Evolutionary conservation across 169 alveolate species (phyloP), one percentile per base, ranked within the genome.

Genomic region (Plasmodium sp.): DNA sequence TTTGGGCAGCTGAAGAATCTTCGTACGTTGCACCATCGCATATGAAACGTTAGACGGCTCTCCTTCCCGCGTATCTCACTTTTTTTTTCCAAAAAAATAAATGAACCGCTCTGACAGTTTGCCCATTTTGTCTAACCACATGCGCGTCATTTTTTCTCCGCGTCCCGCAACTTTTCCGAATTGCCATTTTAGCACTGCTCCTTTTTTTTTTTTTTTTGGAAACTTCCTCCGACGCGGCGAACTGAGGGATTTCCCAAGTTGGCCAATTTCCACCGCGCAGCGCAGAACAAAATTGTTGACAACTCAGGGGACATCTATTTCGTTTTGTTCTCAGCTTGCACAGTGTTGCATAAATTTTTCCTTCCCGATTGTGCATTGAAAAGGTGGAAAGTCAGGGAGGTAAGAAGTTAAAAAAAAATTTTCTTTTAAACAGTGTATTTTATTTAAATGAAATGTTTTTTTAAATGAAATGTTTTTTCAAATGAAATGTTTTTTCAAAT

Each of bases 311-410:
- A 77, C 67, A 77, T 77, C 67, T 77, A 45, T 34, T 22, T 39
- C 51, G 58, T 77, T 77, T 39, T 77, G 31, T 77, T 34, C 51
- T 77, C 3, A 77, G 67, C 3, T 77, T 77, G 84, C 84, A 77
- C 84, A 77, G 39, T 14, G 58, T 77, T 77, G 84, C 84, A 77
- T 77, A 77, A 77, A 2, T 77, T 77, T 39, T 39, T 41, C 34
- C 58, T 77, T 22, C 36, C 27, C 27, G n/a, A 39, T 77, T 34
- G 51, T 77, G 22, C 36, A 33, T 77, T 67, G 39, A 67, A 67
- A 6, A 77, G 2, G 34, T 77, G 41, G 39, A 67, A 67, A 77
- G 43, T 22, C 51, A 77, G 84, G 41, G 41, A 77, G 39, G 58
- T 77, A 12, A 39, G 5, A 27, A 22, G 22, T 77, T 77, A 27